Evolutionary conservation across 345 rosid genomes (phyloP).

Genomic region (Rhizophora mangle): DNA sequence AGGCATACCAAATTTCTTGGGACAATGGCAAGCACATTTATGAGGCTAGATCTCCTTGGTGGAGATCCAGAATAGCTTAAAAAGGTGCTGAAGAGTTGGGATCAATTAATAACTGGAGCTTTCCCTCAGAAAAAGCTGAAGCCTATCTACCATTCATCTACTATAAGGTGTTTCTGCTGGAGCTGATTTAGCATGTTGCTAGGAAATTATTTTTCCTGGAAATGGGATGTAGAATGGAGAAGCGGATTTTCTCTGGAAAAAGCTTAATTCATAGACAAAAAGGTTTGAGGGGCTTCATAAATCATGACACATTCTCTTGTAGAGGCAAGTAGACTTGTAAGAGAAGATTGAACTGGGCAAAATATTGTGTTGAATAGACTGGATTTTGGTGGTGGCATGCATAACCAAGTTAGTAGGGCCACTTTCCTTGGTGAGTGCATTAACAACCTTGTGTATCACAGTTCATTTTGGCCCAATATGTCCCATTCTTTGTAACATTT

Average conservation of each 20-base stretch:
- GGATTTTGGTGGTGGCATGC: neutral
- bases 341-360: neutral
- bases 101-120: neutral
- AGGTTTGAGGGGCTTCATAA: neutral
- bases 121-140: neutral
- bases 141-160: neutral
- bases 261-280: neutral
- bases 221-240: too few species aligned
- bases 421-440: too few species aligned
- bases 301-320: neutral
- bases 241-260: too few species aligned
- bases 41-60: slow-evolving; percentile 86
- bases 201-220: neutral
- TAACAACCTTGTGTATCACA: too few species aligned
- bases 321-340: neutral
- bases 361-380: neutral
- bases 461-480: too few species aligned
- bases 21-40: slow-evolving; percentile 59
- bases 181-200: too few species aligned
- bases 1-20: slow-evolving; percentile 93
- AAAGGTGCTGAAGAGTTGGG: slow-evolving; percentile 2
- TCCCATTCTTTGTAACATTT: too few species aligned
- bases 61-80: slow-evolving; percentile 41
- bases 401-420: neutral
- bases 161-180: neutral